Conservation (phyloP, 345 rosid species). For the Dimocarpus longan region DNA sequence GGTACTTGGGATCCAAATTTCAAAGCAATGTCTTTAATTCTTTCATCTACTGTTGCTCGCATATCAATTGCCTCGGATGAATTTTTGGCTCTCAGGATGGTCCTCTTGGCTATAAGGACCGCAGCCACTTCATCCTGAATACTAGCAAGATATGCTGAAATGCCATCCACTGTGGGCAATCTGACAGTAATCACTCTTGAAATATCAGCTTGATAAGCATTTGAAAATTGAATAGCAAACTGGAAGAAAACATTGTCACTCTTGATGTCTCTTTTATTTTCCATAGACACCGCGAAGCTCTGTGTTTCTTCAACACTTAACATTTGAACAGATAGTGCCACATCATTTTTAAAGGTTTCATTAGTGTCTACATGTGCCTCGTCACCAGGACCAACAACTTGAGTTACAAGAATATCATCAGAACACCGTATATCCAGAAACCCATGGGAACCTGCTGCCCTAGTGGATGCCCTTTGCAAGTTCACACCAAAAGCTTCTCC, state of each 20-base stretch:
- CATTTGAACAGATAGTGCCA: conserved; percentile 76
- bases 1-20: conserved; percentile 81
- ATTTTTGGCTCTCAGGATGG: conserved; percentile 71
- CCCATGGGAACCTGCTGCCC: conserved; percentile 88
- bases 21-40: conserved; percentile 82
- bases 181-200: conserved; percentile 81
- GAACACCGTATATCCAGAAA: conserved; percentile 92
- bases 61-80: conserved; percentile 69
- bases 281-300: conserved; percentile 87
- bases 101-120: conserved; percentile 87
- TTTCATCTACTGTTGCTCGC: conserved; percentile 80
- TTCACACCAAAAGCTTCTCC: conserved; percentile 98
- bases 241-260: conserved; percentile 74
- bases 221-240: conserved; percentile 75
- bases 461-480: conserved; percentile 87
- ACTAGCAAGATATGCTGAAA: conserved; percentile 82
- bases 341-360: conserved; percentile 69
- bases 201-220: conserved; percentile 86
- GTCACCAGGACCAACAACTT: conserved; percentile 97
- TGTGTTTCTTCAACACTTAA: conserved; percentile 93
- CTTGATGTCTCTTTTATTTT: conserved; percentile 78
- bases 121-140: conserved; percentile 87
- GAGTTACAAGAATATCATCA: conserved; percentile 84
- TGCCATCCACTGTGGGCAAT: conserved; percentile 82
- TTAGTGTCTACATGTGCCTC: conserved; percentile 78